Evolutionary conservation across 805 yeast species (phyloP), one percentile per base, ranked within the genome.

Genomic region (Saturnispora kantuleensis): DNA sequence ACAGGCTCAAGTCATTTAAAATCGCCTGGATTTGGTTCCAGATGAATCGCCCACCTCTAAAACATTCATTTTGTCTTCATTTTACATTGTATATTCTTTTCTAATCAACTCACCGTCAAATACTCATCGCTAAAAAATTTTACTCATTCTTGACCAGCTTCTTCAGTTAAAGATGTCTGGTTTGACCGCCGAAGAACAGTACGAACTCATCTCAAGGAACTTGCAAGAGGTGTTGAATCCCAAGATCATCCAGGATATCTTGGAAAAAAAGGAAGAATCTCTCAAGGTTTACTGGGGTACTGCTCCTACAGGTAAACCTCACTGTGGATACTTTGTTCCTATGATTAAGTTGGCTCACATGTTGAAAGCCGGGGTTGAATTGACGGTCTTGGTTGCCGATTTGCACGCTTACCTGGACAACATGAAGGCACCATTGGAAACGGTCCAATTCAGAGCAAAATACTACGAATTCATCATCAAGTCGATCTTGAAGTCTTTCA

Each of bases 261-360:
- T 89, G 49, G 93, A 84, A 60, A 81, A 75, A 45, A 83, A 86
- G 58, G 77, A 86, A 56, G 79, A 95, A 56, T 85, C 93, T 11
- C 65, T 94, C 53, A 84, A 79, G 58, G 67, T 93, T 58, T 93
- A 93, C 77, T 93, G 97, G 97, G 99, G 99, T 54, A 89, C 97
- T 16, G 99, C 99, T 7, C 97, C 99, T 49, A 93, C 99, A 4
- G 99, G 99, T 43, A 85, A 78, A 66, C 96, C 97, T 38, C 99
- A 93, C 68, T 89, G 97, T 70, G 99, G 97, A 42, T 93, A 93
- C 74, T 87, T 93, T 60, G 98, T 93, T 33, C 93, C 97, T 43
- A 90, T 93, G 97, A 83, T 94, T 50, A 90, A 93, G 65, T 67
- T 93, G 55, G 97, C 97, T 2, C 89, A 93, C 63, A 87, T 90